Conservation (phyloP, 805 yeast species). For the Geotrichum ghanense region DNA sequence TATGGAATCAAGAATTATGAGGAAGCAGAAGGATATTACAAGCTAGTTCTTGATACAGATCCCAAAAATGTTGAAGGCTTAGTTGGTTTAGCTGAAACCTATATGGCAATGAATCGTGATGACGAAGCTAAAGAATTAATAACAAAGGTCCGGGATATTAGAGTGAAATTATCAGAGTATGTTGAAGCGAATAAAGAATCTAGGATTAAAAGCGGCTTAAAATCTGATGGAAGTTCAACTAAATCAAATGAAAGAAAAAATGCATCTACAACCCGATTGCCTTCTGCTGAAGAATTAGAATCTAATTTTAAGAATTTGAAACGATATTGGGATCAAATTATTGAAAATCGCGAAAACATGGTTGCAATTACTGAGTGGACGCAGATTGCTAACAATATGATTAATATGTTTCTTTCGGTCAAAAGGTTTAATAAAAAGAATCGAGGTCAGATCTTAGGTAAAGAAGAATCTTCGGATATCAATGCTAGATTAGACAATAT, state of each 20-base stretch:
- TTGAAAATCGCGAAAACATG: slow-evolving; percentile 32
- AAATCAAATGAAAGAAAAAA: not conserved
- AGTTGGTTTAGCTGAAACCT: slow-evolving; percentile 71
- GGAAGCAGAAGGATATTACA: slow-evolving; percentile 22
- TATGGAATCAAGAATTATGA: slow-evolving; percentile 50
- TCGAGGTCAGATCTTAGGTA: slow-evolving; percentile 52
- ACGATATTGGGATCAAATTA: slow-evolving; percentile 39
- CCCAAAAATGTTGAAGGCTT: slow-evolving; percentile 63
- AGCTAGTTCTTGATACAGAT: slow-evolving; percentile 24
- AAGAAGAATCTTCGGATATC: slow-evolving; percentile 48
- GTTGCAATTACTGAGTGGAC: slow-evolving; percentile 74
- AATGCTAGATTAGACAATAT: slow-evolving; percentile 40
- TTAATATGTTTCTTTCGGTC: slow-evolving; percentile 72
- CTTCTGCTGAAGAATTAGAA: slow-evolving; percentile 33
- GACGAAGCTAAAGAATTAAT: slow-evolving; percentile 23
- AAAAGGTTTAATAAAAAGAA: slow-evolving; percentile 71
- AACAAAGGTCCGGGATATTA: slow-evolving; percentile 16
- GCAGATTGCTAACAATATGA: slow-evolving; percentile 67
- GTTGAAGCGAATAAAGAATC: slow-evolving; percentile 6
- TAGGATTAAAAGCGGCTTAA: not conserved
- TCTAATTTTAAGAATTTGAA: slow-evolving; percentile 45
- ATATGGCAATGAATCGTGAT: slow-evolving; percentile 32
- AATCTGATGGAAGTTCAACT: not conserved
- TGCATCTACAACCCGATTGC: slow-evolving; percentile 1
- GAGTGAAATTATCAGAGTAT: slow-evolving; percentile 12